phyloP scores from a whole-genome alignment of 1,284 basidiomycete species.

The Entoloma clypeatum region DNA sequence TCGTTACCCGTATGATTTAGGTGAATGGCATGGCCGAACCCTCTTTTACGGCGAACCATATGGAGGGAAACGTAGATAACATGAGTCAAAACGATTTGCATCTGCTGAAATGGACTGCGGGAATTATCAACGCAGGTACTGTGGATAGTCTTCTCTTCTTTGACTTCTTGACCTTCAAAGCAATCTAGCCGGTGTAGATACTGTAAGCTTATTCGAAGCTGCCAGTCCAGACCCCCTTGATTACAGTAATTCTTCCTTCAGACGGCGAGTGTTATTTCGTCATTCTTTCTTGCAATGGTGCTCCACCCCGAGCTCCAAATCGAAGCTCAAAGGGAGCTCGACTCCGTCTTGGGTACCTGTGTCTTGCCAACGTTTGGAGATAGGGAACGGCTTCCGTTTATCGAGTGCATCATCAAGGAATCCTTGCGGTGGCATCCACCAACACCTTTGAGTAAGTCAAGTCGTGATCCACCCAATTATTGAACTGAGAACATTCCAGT shows the following conservation, averaged over 20 bases:
- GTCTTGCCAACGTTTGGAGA: constrained; percentile 1
- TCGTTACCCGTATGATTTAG: neutral
- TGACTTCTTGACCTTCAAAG: no score
- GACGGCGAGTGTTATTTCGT: constrained; percentile 2
- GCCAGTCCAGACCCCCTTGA: no score
- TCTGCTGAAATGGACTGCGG: constrained; percentile 1
- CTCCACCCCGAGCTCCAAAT: neutral
- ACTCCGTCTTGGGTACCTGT: neutral
- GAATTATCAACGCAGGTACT: constrained; percentile 4
- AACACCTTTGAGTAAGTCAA: neutral
- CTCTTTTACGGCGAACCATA: constrained; percentile 2
- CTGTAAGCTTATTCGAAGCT: no score
- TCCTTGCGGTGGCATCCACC: neutral
- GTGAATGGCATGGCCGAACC: constrained; percentile 3
- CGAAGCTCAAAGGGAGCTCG: constrained; percentile 1
- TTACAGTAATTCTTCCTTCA: neutral
- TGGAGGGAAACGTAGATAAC: constrained; percentile 1
- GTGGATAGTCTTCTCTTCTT: neutral
- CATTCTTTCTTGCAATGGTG: constrained; percentile 5
- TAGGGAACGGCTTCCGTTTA: neutral
- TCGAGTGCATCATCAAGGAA: constrained; percentile 2
- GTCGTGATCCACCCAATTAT: neutral
- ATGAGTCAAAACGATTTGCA: constrained; percentile 1
- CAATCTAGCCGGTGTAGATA: no score
- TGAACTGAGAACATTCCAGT: neutral